These are phyloP conservation scores for Neurospora sp. DNA, from an alignment of 495 filamentous ascomycete species.

Conservation along the genomic window DNA sequence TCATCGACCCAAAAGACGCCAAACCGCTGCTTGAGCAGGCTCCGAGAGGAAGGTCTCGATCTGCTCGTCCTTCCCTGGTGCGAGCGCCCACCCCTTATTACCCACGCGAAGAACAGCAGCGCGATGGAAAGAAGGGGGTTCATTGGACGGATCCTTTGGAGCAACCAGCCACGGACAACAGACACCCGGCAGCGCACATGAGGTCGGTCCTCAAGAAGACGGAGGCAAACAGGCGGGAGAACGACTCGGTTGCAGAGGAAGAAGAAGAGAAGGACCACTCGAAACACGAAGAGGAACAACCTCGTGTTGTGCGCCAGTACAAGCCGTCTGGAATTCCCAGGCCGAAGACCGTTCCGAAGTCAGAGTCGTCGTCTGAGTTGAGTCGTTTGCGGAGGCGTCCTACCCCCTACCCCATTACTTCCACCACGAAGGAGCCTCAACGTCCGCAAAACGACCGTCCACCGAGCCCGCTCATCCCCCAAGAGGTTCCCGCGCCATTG, in stretches of 20 bases:
- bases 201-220: too few relatives aligned
- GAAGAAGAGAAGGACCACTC: too few relatives aligned
- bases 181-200: too few relatives aligned
- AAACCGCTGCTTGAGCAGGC: background rate
- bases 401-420: background rate
- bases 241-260: too few relatives aligned
- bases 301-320: too few relatives aligned
- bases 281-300: too few relatives aligned
- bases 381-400: background rate
- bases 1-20: background rate
- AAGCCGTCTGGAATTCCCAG: background rate
- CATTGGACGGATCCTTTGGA: background rate
- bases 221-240: too few relatives aligned
- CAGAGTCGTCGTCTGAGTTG: background rate
- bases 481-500: too few relatives aligned
- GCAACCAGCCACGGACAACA: background rate
- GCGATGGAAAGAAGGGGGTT: background rate
- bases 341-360: background rate
- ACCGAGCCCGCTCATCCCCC: background rate
- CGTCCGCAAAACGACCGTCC: background rate
- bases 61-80: background rate
- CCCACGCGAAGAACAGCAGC: background rate
- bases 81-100: background rate
- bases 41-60: background rate
- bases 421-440: too few relatives aligned